Conservation (phyloP, 306 rosid species). For the Cucurbita maxima region DNA sequence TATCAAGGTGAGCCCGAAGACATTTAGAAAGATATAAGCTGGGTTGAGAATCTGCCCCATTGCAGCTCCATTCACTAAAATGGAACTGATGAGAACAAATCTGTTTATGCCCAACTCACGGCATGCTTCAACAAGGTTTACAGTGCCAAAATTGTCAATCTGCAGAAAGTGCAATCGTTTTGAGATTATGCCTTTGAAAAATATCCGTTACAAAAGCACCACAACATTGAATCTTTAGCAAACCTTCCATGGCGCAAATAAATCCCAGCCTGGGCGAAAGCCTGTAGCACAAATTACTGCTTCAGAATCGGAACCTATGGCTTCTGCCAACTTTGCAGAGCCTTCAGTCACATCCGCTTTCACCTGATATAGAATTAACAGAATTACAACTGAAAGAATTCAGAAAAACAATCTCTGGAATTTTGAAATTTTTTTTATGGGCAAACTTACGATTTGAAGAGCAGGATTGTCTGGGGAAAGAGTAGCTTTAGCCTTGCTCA, state of each 20-base stretch:
- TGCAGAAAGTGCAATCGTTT: conserved; percentile 14
- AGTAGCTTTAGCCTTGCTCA: conserved; percentile 53
- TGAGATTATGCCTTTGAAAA: background rate
- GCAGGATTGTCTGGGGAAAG: conserved; percentile 44
- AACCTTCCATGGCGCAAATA: conserved; percentile 97
- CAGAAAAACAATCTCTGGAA: conserved; percentile 8
- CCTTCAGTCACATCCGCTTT: conserved; percentile 93
- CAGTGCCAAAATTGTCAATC: conserved; percentile 91
- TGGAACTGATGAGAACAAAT: conserved; percentile 83
- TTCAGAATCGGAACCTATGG: conserved; percentile 64
- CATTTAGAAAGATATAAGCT: conserved; percentile 78
- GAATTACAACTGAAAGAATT: background rate
- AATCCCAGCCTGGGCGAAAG: conserved; percentile 73
- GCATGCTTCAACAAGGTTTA: conserved; percentile 89
- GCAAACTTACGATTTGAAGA: conserved; percentile 64
- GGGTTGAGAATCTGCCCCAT: conserved; percentile 91
- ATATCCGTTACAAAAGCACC: background rate
- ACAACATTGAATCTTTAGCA: background rate
- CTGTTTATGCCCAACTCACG: conserved; percentile 56
- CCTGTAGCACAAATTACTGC: conserved; percentile 92
- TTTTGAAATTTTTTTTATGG: background rate
- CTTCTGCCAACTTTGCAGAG: conserved; percentile 69
- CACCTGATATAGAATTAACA: conserved; percentile 26
- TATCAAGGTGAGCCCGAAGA: conserved; percentile 76
- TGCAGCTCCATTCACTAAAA: conserved; percentile 90